Base-by-base conservation (phyloP, 2,329 filamentous ascomycete genomes). In the Acarospora socialis region DNA sequence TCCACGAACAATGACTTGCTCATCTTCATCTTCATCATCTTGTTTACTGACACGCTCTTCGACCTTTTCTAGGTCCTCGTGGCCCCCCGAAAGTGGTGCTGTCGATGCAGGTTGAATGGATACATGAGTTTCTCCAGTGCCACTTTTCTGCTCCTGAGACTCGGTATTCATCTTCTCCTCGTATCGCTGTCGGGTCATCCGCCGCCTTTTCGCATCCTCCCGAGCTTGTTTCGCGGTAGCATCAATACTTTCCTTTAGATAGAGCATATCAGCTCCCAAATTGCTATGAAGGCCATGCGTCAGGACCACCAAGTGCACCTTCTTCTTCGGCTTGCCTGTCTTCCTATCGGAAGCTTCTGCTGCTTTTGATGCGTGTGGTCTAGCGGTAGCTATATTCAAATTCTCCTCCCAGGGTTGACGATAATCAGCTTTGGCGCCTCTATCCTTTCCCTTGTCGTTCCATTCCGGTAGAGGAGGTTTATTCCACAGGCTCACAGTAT, bases 201-300 rank as follows among this genome's bases (percentile, higher is more conserved):
- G 47, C 43, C 7, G 40, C 32, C 24, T 29, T 30, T 23, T 76
- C 21, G 75, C 72, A 52, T 81, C 77, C 30, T 73, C 60, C 44
- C 77, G 76, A 17, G 81, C 78, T 50, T 87, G 74, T 45, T 65
- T 77, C 3, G 77, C 78, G 3, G 81, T 76, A 17, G 75, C 73
- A 57, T 98, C 90, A 40, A 98, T 95, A 54, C 83, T 92, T 56
- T 98, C 90, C 51, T 98, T 98, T 53, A 98, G 60, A 51, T 81
- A 98, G 13, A 98, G 64, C 90, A 98, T 93, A 52, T 98, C 90
- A 14, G 84, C 81, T 4, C 90, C 83, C 8, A 94, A 66, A 52
- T 98, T 98, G 56, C 87, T 93, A 54, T 98, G 90, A 41, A 98
- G 56, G 0, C 90, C 90, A 58, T 98, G 90, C 0, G 90, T 95